A percentile compares a stretch with the other conserved stretches of the same genome.
Conservation (phyloP, 164 flowering plant genomes). For the Vitis amurensis region DNA sequence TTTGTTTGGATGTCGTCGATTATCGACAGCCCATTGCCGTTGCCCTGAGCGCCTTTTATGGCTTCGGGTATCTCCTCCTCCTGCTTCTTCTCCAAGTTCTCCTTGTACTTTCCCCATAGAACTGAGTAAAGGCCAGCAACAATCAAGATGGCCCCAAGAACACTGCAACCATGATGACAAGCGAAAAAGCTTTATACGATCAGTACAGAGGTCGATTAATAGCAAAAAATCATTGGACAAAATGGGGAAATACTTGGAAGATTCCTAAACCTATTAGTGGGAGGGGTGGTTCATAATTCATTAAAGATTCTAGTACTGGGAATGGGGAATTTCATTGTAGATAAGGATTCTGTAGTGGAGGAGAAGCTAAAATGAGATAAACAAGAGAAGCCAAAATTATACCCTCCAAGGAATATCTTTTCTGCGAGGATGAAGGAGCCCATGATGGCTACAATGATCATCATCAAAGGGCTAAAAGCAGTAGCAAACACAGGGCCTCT, state of each 20-base stretch:
- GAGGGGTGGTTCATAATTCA: too few relatives aligned
- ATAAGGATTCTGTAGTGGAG: not conserved
- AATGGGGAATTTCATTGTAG: too few relatives aligned
- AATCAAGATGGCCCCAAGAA: slow-evolving; percentile 71
- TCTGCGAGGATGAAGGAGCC: slow-evolving; percentile 90
- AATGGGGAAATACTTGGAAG: too few relatives aligned
- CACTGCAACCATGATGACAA: slow-evolving; percentile 36
- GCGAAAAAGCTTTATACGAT: too few relatives aligned
- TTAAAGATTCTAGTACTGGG: too few relatives aligned
- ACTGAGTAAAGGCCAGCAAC: slow-evolving; percentile 84
- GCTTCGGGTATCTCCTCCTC: slow-evolving; percentile 49
- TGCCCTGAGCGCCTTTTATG: slow-evolving; percentile 32
- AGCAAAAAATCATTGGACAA: too few relatives aligned
- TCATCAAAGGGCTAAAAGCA: slow-evolving; percentile 98
- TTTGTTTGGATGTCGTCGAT: slow-evolving; percentile 44
- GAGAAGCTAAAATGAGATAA: not conserved
- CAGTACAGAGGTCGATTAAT: too few relatives aligned
- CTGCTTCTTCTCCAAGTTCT: slow-evolving; percentile 38
- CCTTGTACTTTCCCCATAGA: slow-evolving; percentile 93
- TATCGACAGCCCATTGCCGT: slow-evolving; percentile 5
- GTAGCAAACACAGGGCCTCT: slow-evolving; percentile 95
- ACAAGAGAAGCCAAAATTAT: slow-evolving; percentile 8
- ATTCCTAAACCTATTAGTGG: too few relatives aligned
- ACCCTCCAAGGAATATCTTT: slow-evolving; percentile 92
- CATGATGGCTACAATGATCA: slow-evolving; percentile 97